A percentile compares a stretch with the other conserved stretches of the same genome.
Evolutionary conservation across 2,329 filamentous ascomycete genomes (phyloP).

Genomic region (Monilinia polystroma): DNA sequence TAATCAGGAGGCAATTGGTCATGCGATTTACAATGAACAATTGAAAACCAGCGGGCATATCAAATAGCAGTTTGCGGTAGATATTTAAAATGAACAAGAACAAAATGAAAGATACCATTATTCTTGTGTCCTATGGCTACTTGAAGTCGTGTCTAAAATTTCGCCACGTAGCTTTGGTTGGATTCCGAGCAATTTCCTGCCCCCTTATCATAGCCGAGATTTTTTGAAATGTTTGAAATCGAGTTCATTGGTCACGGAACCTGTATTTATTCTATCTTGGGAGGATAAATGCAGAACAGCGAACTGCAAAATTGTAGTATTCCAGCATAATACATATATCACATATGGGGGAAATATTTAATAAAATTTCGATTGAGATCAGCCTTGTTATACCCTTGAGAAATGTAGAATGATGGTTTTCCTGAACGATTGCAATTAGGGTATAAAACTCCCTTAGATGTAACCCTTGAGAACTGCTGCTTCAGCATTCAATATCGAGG

Average conservation of each 20-base stretch:
- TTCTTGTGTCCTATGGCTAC: not conserved
- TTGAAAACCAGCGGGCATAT: not conserved
- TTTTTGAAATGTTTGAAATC: no score
- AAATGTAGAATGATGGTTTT: not conserved
- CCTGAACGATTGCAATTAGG: not conserved
- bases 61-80: not conserved
- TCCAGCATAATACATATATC: not conserved
- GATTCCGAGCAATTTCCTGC: no score
- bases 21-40: not conserved
- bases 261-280: no score
- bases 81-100: not conserved
- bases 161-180: not conserved
- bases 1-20: not conserved
- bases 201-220: no score
- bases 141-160: not conserved
- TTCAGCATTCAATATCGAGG: conserved; percentile 91
- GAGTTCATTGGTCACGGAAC: no score
- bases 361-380: not conserved
- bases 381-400: not conserved
- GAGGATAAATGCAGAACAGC: not conserved
- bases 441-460: conserved; percentile 34
- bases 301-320: not conserved
- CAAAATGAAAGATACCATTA: not conserved
- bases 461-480: conserved; percentile 88
- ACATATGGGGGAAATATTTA: not conserved